These are phyloP conservation scores for Simmondsia chinensis DNA, from an alignment of 148 eudicot species.

Conservation along the genomic window DNA sequence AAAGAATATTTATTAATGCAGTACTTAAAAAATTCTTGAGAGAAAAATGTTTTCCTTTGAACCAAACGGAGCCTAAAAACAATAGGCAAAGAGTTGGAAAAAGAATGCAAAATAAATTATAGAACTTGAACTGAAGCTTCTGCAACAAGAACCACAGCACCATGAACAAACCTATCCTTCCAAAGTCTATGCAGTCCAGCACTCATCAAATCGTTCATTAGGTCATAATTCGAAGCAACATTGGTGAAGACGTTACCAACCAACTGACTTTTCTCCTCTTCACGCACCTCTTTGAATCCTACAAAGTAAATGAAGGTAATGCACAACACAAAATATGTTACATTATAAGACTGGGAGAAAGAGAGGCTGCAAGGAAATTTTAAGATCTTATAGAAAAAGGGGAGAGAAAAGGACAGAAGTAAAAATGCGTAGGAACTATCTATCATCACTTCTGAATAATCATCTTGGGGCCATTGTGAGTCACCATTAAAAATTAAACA, in stretches of 20 bases:
- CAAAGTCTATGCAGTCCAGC: slow-evolving; percentile 82
- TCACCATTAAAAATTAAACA: too few relatives aligned
- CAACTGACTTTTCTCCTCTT: slow-evolving; percentile 83
- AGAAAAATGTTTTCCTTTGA: too few relatives aligned
- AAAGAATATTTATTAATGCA: too few relatives aligned
- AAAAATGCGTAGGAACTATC: too few relatives aligned
- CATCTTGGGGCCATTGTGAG: too few relatives aligned
- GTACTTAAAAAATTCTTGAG: not conserved
- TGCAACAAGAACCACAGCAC: not conserved
- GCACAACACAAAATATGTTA: not conserved
- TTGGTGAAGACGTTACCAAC: slow-evolving; percentile 88
- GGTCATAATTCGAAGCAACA: slow-evolving; percentile 82
- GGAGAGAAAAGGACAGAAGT: too few relatives aligned
- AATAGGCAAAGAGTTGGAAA: not conserved
- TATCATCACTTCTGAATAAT: too few relatives aligned
- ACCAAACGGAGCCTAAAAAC: too few relatives aligned
- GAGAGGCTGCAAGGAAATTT: not conserved
- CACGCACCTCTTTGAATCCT: slow-evolving; percentile 87
- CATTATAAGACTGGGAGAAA: too few relatives aligned
- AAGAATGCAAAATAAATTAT: slow-evolving; percentile 1
- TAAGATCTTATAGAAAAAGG: too few relatives aligned
- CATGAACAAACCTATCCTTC: slow-evolving; percentile 71
- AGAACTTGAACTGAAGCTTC: slow-evolving; percentile 1
- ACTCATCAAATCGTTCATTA: slow-evolving; percentile 98
- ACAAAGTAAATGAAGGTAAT: slow-evolving; percentile 5